Base-by-base conservation (phyloP, 306 rosid species). In the Malus fusca region DNA sequence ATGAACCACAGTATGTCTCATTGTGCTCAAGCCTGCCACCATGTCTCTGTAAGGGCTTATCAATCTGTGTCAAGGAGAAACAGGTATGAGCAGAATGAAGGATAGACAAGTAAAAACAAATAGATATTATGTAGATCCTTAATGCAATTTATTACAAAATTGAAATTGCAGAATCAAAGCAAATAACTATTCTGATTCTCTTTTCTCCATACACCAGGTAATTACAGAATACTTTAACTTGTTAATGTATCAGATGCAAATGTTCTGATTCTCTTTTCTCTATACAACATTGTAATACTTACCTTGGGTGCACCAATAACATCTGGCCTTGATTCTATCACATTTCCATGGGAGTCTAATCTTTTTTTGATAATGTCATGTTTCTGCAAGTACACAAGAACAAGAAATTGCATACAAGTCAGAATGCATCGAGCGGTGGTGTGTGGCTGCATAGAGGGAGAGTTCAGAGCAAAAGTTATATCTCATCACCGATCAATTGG, bases 11-110 rank as follows among this genome's bases (percentile, higher is more conserved):
- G 77, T 96, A 96, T 30, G 99, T 96, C 89, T 96, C 99, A 25
- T 96, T 96, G 74, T 90, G 99, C 87, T 96, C 98, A 40, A 96
- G 98, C 85, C 99, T 89, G 75, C 99, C 98, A 87, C 99, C 99
- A 75, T 96, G 99, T 76, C 72, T 88, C 87, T 92, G 99, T 77
- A 92, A 85, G 60, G 99, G 99, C 37, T 89, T 96, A 42, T 96
- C 98, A 79, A 96, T 89, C 99, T 96, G 91, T 62, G 77, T 37
- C 66, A 79, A 68, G 70, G 37, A 81, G 71, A 82, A 74, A 28
- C 26, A 46, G 31, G 22, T 71, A 78, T 71, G 72, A 79, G 62
- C 68, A 61, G 64, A 79, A 75, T 22, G 48, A 64, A 72, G 44
- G 68, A 48, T 11, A 42, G 69, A 73, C 26, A 65, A 42, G 69